Evolutionary conservation across 305 asterid genomes (phyloP).

Genomic region (Fraxinus ornus): DNA sequence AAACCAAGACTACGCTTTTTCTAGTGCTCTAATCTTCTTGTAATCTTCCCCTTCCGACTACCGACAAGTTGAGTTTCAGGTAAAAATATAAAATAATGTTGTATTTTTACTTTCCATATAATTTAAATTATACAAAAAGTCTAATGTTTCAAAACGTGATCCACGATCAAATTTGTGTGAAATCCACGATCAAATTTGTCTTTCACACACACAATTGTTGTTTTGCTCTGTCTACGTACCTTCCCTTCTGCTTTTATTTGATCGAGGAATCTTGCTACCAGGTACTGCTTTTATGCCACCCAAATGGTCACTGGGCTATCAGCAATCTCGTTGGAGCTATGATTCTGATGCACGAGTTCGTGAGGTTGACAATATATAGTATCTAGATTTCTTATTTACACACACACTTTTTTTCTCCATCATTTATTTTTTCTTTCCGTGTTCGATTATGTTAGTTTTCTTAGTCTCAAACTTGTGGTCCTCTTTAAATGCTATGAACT

Average conservation of each 20-base stretch:
- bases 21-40: background rate
- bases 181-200: background rate
- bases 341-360: conserved; percentile 76
- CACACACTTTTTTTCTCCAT: background rate
- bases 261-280: conserved; percentile 32
- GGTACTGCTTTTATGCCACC: conserved; percentile 97
- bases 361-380: conserved; percentile 48
- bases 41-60: background rate
- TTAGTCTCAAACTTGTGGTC: background rate
- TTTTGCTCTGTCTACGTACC: background rate
- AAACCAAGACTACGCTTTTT: background rate
- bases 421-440: background rate
- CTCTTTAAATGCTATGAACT: background rate
- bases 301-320: conserved; percentile 97
- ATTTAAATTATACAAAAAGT: background rate
- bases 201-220: background rate
- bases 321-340: conserved; percentile 96
- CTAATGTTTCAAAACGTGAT: background rate
- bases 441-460: background rate
- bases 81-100: too few relatives aligned
- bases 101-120: background rate
- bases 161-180: background rate
- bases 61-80: background rate
- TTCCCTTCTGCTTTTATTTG: background rate
- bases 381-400: conserved; percentile 10